Conservation (phyloP, 2,329 filamentous ascomycete genomes). For the Fusarium sterilihyphosum region DNA sequence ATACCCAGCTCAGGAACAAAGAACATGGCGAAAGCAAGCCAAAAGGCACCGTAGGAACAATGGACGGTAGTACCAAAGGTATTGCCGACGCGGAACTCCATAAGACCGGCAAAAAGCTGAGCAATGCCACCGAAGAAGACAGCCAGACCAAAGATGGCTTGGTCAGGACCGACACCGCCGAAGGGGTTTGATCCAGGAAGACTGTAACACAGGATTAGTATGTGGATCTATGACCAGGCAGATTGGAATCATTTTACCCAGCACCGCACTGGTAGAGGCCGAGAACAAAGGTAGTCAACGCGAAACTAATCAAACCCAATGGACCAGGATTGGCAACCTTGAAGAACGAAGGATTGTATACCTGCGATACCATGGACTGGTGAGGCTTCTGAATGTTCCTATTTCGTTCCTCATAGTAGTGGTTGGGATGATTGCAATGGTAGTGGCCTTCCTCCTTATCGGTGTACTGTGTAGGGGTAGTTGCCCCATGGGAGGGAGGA, state of each 20-base stretch:
- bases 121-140: slow-evolving; percentile 70
- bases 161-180: slow-evolving; percentile 48
- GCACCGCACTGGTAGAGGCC: slow-evolving; percentile 57
- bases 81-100: slow-evolving; percentile 64
- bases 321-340: slow-evolving; percentile 69
- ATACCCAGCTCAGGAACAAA: slow-evolving; percentile 63
- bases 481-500: slow-evolving; percentile 37
- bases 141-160: slow-evolving; percentile 50
- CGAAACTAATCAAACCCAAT: slow-evolving; percentile 70
- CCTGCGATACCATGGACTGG: slow-evolving; percentile 50
- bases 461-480: slow-evolving; percentile 39
- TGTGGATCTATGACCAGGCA: neutral
- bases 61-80: slow-evolving; percentile 71
- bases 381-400: slow-evolving; percentile 37
- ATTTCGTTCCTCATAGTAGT: slow-evolving; percentile 23
- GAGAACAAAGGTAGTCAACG: slow-evolving; percentile 71
- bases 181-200: slow-evolving; percentile 49
- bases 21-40: slow-evolving; percentile 69
- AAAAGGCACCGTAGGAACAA: slow-evolving; percentile 70
- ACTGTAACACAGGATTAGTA: slow-evolving; percentile 27
- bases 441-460: slow-evolving; percentile 35
- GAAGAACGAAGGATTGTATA: slow-evolving; percentile 47
- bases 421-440: slow-evolving; percentile 24
- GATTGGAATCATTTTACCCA: slow-evolving; percentile 57
- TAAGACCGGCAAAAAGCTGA: slow-evolving; percentile 74